Evolutionary conservation across 345 rosid genomes (phyloP), one percentile per base, ranked within the genome.

Genomic region (Populus alba): DNA sequence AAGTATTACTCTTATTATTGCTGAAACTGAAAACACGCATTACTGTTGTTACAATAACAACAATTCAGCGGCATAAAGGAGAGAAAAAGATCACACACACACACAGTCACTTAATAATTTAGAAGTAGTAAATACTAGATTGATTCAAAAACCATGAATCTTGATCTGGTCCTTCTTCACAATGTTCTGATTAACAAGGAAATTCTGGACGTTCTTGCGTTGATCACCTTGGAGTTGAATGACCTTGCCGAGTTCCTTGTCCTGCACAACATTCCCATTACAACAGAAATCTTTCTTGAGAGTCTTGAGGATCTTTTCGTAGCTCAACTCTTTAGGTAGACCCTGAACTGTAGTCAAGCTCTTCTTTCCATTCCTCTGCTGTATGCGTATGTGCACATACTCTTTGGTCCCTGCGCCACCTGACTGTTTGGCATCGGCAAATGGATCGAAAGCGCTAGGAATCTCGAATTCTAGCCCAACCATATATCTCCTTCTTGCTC

Each of bases 391-490:
- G 27, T 62, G 81, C 7, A 83, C 86, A 74, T 68, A 76, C 59
- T 53, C 77, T 16, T 66, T 59, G 15, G 73, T 71, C 11, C 92
- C 94, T 1, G 88, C 87, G 35, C 90, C 90, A 55, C 84, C 90
- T 3, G 88, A 71, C 12, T 90, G 89, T 51, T 77, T 78, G 2
- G 91, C 91, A 47, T 90, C 94, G 2, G 90, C 88, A 38, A 94
- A 90, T 2, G 98, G 97, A 75, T 94, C 97, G 68, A 85, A 90
- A 38, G 92, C 79, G 12, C 85, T 33, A 51, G 95, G 98, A 72
- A 94, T 83, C 82, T 90, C 87, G 47, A 75, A 20, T 79, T 89
- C 94, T 72, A 71, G 31, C 66, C 88, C 89, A 91, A 92, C 94
- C 98, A 94, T 94, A 95, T 86, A 94, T 20, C 17, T 89, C 59